Base-by-base conservation (phyloP, 2,329 filamentous ascomycete species). In the Exophiala spinifera region DNA sequence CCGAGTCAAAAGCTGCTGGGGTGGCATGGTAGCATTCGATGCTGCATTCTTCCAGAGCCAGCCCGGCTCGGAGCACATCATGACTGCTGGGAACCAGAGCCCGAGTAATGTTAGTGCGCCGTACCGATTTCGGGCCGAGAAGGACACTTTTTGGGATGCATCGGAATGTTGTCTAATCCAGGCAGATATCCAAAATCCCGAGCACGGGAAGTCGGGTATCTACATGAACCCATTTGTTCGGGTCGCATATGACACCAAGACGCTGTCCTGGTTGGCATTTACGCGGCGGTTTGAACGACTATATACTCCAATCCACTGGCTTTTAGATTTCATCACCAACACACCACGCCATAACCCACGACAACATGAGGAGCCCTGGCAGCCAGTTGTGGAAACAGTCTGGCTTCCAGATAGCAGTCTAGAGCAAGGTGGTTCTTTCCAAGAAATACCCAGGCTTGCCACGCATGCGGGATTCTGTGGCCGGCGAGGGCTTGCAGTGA, bases 171-270 rank as follows among this genome's bases (percentile, higher is more conserved):
- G 84, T 61, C 73, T 86, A 1, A 74, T 78, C 46, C 73, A 77
- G 58, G 75, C 75, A n/a, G 75, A 78, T 59, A 72, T 78, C 19
- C 72, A 75, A 60, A 69, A 68, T 17, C 61, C 67, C 10, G 66
- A 69, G 11, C 67, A 69, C 25, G 61, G 64, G 4, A 75, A 81
- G 36, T 78, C 79, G 0, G 83, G 81, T 1, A 84, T 89, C 48
- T 90, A 82, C 65, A 81, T 90, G 75, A 91, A 91, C 65, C 87
- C 87, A 0, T 90, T 81, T 64, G 80, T 91, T 40, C 81, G 87
- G 15, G 85, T 88, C 3, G 83, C 87, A 1, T 90, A 91, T 66
- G 78, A 81, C 44, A 70, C 74, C 25, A 66, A 66, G 3, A 81
- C 83, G 0, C 75, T 87, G 7, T 71, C 72, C 1, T 85, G 81